A percentile compares a stretch with the other conserved stretches of the same genome.
Conservation (phyloP, 2,329 filamentous ascomycete species). For the Penicillium sp. region DNA sequence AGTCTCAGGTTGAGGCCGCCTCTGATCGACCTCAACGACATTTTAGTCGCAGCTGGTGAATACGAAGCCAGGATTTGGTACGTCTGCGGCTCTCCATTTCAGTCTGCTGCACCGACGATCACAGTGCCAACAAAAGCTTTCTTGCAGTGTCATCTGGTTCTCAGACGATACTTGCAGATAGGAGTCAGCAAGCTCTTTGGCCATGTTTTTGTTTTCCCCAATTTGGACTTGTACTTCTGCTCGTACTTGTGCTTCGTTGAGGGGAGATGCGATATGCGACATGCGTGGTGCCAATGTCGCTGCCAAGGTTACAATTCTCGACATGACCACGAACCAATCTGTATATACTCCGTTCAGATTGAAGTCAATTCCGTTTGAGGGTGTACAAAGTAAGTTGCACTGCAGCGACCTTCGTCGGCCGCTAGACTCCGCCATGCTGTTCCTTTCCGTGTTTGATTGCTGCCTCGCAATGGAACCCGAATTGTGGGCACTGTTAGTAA, state of each 20-base stretch:
- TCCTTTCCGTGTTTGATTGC: neutral
- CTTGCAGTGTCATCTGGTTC: no score
- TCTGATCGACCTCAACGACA: constrained; percentile 6
- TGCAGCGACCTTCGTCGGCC: neutral
- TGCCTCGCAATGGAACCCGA: no score
- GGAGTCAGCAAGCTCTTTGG: no score
- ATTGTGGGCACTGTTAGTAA: no score
- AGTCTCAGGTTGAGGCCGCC: neutral
- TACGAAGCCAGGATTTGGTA: constrained; percentile 3
- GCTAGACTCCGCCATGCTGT: neutral
- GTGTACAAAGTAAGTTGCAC: neutral
- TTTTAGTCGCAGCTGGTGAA: constrained; percentile 10
- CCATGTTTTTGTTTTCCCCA: neutral
- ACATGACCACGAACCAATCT: neutral
- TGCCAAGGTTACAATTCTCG: neutral
- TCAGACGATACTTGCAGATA: no score
- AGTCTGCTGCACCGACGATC: neutral
- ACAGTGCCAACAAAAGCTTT: neutral
- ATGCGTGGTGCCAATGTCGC: neutral
- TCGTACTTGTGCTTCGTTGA: neutral
- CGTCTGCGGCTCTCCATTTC: constrained; percentile 6
- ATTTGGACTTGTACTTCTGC: neutral
- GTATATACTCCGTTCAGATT: neutral
- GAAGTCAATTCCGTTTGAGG: neutral
- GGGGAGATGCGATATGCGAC: neutral